Evolutionary conservation across 208 protist species (phyloP), one percentile per base, ranked within the genome.

Genomic region (Trypanosoma brucei): DNA sequence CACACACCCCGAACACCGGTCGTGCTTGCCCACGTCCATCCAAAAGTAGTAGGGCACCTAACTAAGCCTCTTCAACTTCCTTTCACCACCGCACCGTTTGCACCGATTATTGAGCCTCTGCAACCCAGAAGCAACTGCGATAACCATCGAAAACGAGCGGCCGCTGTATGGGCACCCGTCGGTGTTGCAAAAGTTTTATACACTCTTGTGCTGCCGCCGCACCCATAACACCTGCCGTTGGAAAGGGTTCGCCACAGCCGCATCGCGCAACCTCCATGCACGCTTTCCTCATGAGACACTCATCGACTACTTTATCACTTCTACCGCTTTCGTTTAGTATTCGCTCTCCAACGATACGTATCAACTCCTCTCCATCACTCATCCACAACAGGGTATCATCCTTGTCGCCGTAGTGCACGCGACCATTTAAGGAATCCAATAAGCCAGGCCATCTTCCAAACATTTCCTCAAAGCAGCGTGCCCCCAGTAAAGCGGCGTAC

Each of bases 121-220:
- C 44, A 57, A 72, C 42, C 67, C 67, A 72, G 42, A 72, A 72
- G 44, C 67, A 72, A 57, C 78, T 83, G 2, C 72, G 46, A 56
- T 90, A 88, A 14, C 97, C 97, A 68, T 96, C 93, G 75, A 93
- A 99, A 11, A 99, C 62, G 30, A 98, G 72, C 7, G 95, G 95
- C 54, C 88, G 81, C 30, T 87, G 74, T 31, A 91, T 71, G 13
- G 97, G 96, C 3, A 97, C 72, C 30, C 89, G 88, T 49, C 97
- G 94, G 33, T 75, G 73, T 46, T 97, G 97, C 22, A 98, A 48
- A 2, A 98, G 57, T 82, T 99, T 99, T 63, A 98, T 92, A 14
- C 84, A 65, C 76, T 99, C 97, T 76, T 99, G 97, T 30, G 94
- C 86, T 0, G 84, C 91, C 4, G 98, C 59, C 34, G 97, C 94